Base-by-base conservation (phyloP, 352 stramenopile genomes). In the Phytophthora parvispora region DNA sequence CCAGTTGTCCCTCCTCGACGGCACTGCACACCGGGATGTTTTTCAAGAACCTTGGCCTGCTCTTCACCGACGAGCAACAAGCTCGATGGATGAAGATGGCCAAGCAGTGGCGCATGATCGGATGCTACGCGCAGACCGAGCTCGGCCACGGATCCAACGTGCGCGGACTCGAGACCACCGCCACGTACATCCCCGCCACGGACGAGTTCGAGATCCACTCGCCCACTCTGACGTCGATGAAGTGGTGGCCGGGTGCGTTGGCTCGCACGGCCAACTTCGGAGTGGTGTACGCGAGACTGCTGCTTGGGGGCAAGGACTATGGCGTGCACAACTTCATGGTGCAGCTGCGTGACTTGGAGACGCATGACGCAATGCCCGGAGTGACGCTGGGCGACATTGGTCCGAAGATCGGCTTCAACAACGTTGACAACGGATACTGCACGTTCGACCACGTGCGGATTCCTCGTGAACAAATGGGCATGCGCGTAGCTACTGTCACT, bases 311-410 rank as follows among this genome's bases (percentile, higher is more conserved):
- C 27, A 86, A 69, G 81, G 83, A 98, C 75, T 89, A 92, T 32
- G 97, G 97, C 22, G 97, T 99, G 58, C 97, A 99, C 81, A 98
- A 97, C 74, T 99, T 99, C 75, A 89, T 99, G 61, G 91, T 99
- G 18, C 97, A 96, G 60, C 53, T 99, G 6, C 90, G 97, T 29
- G 86, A 98, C 42, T 77, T 97, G 74, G 89, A 98, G 47, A 91
- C 77, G 24, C 83, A 93, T 56, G 71, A 83, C 38, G 62, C 76
- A 22, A 66, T 83, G 57, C 59, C 75, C 25, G 85, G 85, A 9
- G 76, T 93, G 58, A 87, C 71, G 25, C 60, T 84, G 40, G 89
- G 87, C 6, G 86, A 93, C 61, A 76, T 95, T 50, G 87, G 85
- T 49, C 74, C 78, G 45, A 91, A 94, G 75, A 80, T 94, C 29